Conservation (phyloP, 257 asterid genomes). For the Striga asiatica region DNA sequence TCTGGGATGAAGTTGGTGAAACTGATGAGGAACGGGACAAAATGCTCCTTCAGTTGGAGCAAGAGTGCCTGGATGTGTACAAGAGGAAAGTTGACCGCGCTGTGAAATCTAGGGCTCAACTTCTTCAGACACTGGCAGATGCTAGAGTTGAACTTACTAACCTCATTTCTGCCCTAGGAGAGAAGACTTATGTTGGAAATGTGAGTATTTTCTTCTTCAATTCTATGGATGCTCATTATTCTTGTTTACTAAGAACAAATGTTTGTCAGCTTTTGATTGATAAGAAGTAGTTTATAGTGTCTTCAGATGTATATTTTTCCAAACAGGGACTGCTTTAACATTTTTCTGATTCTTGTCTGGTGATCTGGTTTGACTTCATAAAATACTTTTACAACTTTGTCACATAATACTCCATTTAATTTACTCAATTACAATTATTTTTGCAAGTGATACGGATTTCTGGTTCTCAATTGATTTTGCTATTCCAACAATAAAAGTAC, state of each 20-base stretch:
- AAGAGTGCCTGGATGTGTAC: conserved; percentile 91
- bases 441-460: too few species aligned
- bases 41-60: conserved; percentile 85
- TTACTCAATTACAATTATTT: too few species aligned
- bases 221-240: too few species aligned
- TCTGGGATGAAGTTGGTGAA: conserved; percentile 98
- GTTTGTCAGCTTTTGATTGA: too few species aligned
- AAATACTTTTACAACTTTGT: too few species aligned
- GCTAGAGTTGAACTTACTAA: conserved; percentile 86
- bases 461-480: neutral
- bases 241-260: too few species aligned
- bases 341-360: too few species aligned
- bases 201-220: conserved; percentile 32
- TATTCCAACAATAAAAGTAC: neutral
- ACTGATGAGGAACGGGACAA: conserved; percentile 73
- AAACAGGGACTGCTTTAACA: too few species aligned
- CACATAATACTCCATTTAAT: too few species aligned
- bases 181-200: conserved; percentile 57
- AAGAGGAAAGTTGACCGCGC: conserved; percentile 86
- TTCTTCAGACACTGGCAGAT: conserved; percentile 84
- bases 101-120: conserved; percentile 66
- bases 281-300: too few species aligned
- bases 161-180: conserved; percentile 79
- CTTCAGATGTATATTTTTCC: too few species aligned
- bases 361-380: too few species aligned